These are phyloP conservation scores for Penicillium alfredii DNA, from an alignment of 495 filamentous ascomycete genomes.

Conservation along the genomic window DNA sequence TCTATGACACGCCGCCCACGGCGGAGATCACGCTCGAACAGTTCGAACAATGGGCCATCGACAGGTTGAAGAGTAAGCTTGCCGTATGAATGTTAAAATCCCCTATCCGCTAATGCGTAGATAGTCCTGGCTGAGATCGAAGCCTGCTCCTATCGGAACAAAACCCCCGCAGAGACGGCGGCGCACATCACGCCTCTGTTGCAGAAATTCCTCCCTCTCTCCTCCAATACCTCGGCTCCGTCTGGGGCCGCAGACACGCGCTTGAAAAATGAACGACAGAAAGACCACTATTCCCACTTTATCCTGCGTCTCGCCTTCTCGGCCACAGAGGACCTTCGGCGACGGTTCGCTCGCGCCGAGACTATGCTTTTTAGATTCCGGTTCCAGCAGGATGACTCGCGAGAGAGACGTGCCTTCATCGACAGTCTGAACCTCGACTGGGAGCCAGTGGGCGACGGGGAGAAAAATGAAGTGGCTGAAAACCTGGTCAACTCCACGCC, in stretches of 20 bases:
- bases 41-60: slow-evolving; percentile 99
- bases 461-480: slow-evolving; percentile 52
- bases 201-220: slow-evolving; percentile 79
- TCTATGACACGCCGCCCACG: slow-evolving; percentile 83
- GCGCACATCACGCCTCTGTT: slow-evolving; percentile 73
- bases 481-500: slow-evolving; percentile 49
- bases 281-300: slow-evolving; percentile 97
- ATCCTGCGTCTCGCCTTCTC: slow-evolving; percentile 93
- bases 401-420: slow-evolving; percentile 72
- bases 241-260: slow-evolving; percentile 39
- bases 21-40: slow-evolving; percentile 94
- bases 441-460: slow-evolving; percentile 73
- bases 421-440: slow-evolving; percentile 69
- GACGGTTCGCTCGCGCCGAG: slow-evolving; percentile 81
- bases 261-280: slow-evolving; percentile 71
- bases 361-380: slow-evolving; percentile 80
- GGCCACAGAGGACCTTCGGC: slow-evolving; percentile 83
- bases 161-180: slow-evolving; percentile 67
- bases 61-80: slow-evolving; percentile 66
- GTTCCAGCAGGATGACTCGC: slow-evolving; percentile 60
- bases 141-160: slow-evolving; percentile 92
- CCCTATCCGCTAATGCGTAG: slow-evolving; percentile 7
- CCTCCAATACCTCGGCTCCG: slow-evolving; percentile 62
- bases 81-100: not conserved
- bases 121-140: slow-evolving; percentile 92